Base-by-base conservation (phyloP, 371 early-diverging fungal species). In the Mucor ambiguus region DNA sequence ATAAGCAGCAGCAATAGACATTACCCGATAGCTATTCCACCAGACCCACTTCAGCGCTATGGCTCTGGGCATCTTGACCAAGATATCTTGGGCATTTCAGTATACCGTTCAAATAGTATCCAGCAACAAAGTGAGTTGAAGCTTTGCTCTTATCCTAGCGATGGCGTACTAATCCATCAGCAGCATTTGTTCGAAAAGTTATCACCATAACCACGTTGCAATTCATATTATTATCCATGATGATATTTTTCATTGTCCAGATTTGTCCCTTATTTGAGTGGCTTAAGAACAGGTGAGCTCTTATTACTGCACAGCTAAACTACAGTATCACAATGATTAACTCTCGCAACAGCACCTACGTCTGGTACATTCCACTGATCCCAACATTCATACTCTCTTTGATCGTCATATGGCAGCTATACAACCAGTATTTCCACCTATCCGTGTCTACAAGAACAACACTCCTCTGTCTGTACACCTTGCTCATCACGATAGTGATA, bases 141-240 rank as follows among this genome's bases (percentile, higher is more conserved):
- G 29, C 44, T 0, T 26, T 1, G 0, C n/a, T 26, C 20, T 44
- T 41, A 18, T 2, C 2, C 6, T 16, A 41, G 11, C 37, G 8
- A 37, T 16, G 11, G 37, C 24, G 1, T 16, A 54, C 28, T 58
- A 52, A 49, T 22, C 11, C 8, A 20, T 30, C 1, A 12, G 9
- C 52, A 70, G 70, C 44, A 11, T 72, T 72, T 61, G 63, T 68
- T 57, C 55, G 72, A 61, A 72, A 64, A 30, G 65, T 72, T 1
- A 49, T 72, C 2, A 18, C 28, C 11, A 72, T 72, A 7, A 68
- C 72, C 11, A 56, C 64, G 91, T 32, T 85, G 80, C 26, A 91
- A 89, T 71, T 86, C 89, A 63, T 92, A 92, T 77, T 69, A 69
- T 58, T 77, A 77, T 67, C 55, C 10, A 44, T 46, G 9, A 55